Percentiles rank a stretch among this genome's conserved stretches.
Evolutionary conservation across 352 stramenopile genomes (phyloP).

Genomic region (Aphanomyces stellatus): DNA sequence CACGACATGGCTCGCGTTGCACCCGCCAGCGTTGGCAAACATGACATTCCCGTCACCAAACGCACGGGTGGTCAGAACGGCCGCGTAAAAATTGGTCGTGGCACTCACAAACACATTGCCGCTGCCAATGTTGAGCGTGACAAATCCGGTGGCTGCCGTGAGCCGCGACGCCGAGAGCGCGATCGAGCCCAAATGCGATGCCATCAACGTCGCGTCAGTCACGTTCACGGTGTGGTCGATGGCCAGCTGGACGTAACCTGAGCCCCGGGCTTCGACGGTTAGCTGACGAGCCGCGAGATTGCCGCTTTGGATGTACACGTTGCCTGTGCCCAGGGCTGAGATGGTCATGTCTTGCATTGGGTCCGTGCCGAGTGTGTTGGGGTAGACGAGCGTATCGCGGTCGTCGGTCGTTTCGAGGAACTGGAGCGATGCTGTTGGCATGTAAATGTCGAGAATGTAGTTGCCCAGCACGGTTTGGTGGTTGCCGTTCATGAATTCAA

Average conservation of each 20-base stretch:
- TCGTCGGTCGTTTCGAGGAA: not conserved
- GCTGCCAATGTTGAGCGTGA: not conserved
- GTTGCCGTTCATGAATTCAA: not conserved
- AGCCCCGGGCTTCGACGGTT: not conserved
- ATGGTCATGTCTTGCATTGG: not conserved
- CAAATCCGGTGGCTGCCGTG: not conserved
- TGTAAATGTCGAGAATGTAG: constrained; percentile 2
- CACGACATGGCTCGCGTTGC: not conserved
- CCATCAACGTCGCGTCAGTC: not conserved
- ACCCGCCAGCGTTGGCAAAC: not conserved
- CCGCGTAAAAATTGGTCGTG: not conserved
- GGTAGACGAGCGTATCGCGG: not conserved
- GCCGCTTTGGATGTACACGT: not conserved
- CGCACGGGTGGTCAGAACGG: not conserved
- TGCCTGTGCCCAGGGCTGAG: not conserved
- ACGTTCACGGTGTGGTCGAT: not conserved
- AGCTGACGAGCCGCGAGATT: not conserved
- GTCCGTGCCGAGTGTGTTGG: not conserved
- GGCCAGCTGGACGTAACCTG: not conserved
- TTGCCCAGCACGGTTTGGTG: not conserved
- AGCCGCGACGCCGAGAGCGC: not conserved
- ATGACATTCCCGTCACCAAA: not conserved
- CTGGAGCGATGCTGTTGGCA: not conserved
- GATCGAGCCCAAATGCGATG: not conserved
- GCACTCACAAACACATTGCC: not conserved